phyloP scores from a whole-genome alignment of 768 basidiomycete genomes.

The Hydnomerulius pinastri region DNA sequence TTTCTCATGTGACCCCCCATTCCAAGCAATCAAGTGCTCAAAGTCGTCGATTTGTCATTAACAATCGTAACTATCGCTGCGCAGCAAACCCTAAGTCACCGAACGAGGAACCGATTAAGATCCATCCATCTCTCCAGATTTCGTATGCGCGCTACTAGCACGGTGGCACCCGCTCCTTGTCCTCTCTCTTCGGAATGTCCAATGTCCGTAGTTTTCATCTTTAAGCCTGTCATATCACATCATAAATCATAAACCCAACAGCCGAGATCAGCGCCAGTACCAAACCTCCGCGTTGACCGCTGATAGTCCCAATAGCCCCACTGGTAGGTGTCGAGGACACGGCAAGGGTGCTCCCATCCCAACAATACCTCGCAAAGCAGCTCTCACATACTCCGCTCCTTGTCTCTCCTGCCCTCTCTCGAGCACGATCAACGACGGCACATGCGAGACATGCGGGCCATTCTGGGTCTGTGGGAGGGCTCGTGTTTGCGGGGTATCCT shows the following conservation, averaged over 20 bases:
- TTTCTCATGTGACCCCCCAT: too few relatives aligned
- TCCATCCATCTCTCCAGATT: too few relatives aligned
- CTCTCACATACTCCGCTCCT: slow-evolving; percentile 33
- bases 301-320: neutral
- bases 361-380: slow-evolving; percentile 37
- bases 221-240: slow-evolving; percentile 17
- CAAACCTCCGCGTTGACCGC: slow-evolving; percentile 3
- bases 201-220: neutral
- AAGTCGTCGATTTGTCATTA: too few relatives aligned
- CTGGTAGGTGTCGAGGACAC: neutral
- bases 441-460: slow-evolving; percentile 56
- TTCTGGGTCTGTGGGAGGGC: slow-evolving; percentile 34
- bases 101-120: too few relatives aligned
- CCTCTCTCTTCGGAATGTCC: slow-evolving; percentile 18
- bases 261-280: slow-evolving; percentile 10
- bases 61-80: too few relatives aligned
- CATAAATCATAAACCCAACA: slow-evolving; percentile 8
- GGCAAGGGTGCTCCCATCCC: slow-evolving; percentile 18
- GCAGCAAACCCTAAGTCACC: too few relatives aligned
- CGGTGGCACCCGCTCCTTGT: too few relatives aligned
- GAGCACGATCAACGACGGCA: slow-evolving; percentile 50
- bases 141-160: too few relatives aligned
- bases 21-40: too few relatives aligned
- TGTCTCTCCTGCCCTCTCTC: slow-evolving; percentile 24
- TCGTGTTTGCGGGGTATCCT: slow-evolving; percentile 35